Evolutionary conservation across 2,329 filamentous ascomycete species (phyloP), one percentile per base, ranked within the genome.

Genomic region (Alternaria gaisen): DNA sequence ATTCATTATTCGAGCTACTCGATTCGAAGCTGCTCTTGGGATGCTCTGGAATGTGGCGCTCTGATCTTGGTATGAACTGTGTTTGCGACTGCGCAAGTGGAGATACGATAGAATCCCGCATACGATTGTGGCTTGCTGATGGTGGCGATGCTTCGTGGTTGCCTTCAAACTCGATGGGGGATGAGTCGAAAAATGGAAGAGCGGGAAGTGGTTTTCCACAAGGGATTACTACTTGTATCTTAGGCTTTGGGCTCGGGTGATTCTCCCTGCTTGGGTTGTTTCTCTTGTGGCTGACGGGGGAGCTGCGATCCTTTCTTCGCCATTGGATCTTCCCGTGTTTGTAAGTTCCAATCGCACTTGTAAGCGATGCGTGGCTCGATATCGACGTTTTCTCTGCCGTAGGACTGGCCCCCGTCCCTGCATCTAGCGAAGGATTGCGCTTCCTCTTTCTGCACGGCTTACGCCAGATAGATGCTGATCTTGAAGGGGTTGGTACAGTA

Each of bases 271-370:
- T 56, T 36, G 59, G 58, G 16, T 44, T 60, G 46, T 62, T 63
- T 22, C 61, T 63, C 46, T 30, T 47, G 30, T 61, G 44, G 48
- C 44, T 55, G 56, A 56, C 41, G 46, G 38, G 52, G 22, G 51
- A 24, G 32, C 41, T 30, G 46, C 40, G 40, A 48, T 70, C 61
- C 51, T 63, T 68, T 28, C 66, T 56, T 34, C 72, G 78, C 80
- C 81, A 83, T 52, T 80, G 73, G 28, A 80, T 77, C 36, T 76
- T 76, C 5, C 81, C 82, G 65, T 83, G 72, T 52, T 78, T 80
- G 77, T 82, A 84, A 4, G 80, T 72, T 6, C 81, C 82, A 60
- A 83, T 80, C n/a, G 69, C 77, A 38, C 66, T 63, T 34, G 66
- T 71, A n/a, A 72, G 58, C 18, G 71, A 69, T 32, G 67, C 56